Conservation (phyloP, 106 monocot species). For the Allium sativum region DNA sequence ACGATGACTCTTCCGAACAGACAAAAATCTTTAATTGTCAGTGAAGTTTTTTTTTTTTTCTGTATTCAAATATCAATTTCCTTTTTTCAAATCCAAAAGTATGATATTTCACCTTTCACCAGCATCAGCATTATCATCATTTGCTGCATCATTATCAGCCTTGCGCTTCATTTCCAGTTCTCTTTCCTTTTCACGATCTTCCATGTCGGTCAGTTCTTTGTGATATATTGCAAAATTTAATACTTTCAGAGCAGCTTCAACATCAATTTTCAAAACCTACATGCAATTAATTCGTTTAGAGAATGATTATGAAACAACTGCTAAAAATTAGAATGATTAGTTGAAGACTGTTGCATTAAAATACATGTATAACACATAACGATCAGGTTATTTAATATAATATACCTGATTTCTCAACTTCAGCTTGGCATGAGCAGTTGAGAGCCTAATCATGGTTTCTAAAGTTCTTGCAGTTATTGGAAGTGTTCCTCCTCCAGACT, state of each 20-base stretch:
- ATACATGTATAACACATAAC: no score
- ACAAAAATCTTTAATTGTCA: no score
- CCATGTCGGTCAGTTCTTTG: slow-evolving; percentile 93
- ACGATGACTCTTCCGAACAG: no score
- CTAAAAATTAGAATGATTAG: neutral
- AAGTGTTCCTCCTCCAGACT: slow-evolving; percentile 97
- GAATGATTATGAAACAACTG: neutral
- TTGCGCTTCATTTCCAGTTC: slow-evolving; percentile 68
- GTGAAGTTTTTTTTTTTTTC: no score
- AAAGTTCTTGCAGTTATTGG: slow-evolving; percentile 98
- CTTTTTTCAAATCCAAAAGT: no score
- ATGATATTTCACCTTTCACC: slow-evolving; percentile 41
- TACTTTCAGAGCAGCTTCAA: slow-evolving; percentile 80
- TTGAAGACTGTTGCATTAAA: neutral
- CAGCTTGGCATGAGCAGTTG: slow-evolving; percentile 96
- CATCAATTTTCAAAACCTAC: slow-evolving; percentile 71
- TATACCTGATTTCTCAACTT: slow-evolving; percentile 86
- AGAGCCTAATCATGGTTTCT: slow-evolving; percentile 95
- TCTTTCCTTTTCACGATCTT: slow-evolving; percentile 81
- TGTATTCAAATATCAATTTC: no score
- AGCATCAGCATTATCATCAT: slow-evolving; percentile 17
- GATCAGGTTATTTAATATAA: no score
- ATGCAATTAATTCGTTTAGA: neutral
- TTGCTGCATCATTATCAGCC: slow-evolving; percentile 49
- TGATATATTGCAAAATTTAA: slow-evolving; percentile 97